phyloP scores from a whole-genome alignment of 2,329 filamentous ascomycete genomes.

The Diplodia mutila region DNA sequence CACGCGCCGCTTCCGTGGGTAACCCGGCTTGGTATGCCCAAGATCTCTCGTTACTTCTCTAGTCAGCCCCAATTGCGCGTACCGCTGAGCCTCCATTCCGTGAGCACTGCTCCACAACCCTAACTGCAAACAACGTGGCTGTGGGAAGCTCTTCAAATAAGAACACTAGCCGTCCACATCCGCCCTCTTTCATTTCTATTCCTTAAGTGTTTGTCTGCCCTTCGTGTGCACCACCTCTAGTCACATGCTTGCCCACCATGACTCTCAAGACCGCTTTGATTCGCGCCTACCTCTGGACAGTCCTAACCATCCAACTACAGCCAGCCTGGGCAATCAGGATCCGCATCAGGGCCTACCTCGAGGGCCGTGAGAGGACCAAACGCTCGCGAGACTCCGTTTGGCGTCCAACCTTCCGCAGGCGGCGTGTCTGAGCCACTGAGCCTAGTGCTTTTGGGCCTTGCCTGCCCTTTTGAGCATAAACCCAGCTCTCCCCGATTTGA shows the following conservation, averaged over 20 bases:
- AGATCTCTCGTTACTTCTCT: conserved; percentile 19
- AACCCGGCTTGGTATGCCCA: conserved; percentile 9
- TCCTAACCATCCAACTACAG: conserved; percentile 22
- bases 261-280: conserved; percentile 19
- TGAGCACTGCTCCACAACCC: conserved; percentile 1
- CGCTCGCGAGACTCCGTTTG: conserved; percentile 6
- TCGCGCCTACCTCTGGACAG: conserved; percentile 22
- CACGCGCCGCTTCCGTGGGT: conserved; percentile 16
- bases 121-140: conserved; percentile 3
- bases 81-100: conserved; percentile 19
- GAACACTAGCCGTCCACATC: background rate
- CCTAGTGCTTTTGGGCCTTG: background rate
- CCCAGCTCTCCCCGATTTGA: background rate
- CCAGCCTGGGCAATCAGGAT: conserved; percentile 20
- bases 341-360: conserved; percentile 21
- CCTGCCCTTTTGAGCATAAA: background rate
- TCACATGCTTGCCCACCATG: conserved; percentile 9
- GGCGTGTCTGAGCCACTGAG: background rate
- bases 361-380: conserved; percentile 20
- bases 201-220: background rate
- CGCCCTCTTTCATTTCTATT: background rate
- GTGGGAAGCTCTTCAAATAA: background rate
- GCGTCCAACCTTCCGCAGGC: conserved; percentile 7
- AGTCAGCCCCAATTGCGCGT: conserved; percentile 16
- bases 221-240: background rate